Evolutionary conservation across 768 basidiomycete species (phyloP).

Genomic region (button mushroom (Agaricus bisporus)): DNA sequence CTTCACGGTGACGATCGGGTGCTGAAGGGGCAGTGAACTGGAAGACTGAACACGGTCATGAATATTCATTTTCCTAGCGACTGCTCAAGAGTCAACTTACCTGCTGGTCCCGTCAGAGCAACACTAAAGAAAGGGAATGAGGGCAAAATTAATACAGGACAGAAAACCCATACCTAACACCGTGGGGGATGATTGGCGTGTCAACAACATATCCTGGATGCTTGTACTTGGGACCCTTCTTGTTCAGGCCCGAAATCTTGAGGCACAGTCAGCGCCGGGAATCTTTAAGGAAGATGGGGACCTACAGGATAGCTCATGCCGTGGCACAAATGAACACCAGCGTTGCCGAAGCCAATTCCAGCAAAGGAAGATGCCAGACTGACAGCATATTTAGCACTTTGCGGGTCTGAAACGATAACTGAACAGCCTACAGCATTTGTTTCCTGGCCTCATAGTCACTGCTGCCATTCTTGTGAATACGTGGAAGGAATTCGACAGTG

Average conservation of each 20-base stretch:
- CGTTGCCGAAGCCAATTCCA: conserved; percentile 93
- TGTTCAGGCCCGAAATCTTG: conserved; percentile 91
- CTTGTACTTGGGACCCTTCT: conserved; percentile 87
- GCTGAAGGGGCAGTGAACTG: conserved; percentile 93
- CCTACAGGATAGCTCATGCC: conserved; percentile 84
- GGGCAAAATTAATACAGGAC: neutral
- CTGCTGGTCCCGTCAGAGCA: conserved; percentile 84
- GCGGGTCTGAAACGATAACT: neutral
- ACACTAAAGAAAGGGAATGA: conserved; percentile 38
- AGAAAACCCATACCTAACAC: conserved; percentile 49
- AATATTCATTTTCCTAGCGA: neutral
- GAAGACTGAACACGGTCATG: conserved; percentile 56
- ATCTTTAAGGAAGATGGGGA: neutral
- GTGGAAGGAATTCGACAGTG: conserved; percentile 83
- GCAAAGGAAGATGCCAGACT: conserved; percentile 92
- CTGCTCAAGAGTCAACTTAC: conserved; percentile 23
- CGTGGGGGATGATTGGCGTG: conserved; percentile 90
- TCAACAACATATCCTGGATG: conserved; percentile 86
- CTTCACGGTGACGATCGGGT: conserved; percentile 86
- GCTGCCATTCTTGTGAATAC: conserved; percentile 65
- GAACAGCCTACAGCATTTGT: conserved; percentile 75
- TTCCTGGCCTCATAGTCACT: conserved; percentile 78
- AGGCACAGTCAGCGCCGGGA: neutral
- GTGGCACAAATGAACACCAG: conserved; percentile 87
- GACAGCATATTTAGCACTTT: conserved; percentile 1